phyloP scores from a whole-genome alignment of 371 early-diverging fungal genomes.

The Circinella minor region DNA sequence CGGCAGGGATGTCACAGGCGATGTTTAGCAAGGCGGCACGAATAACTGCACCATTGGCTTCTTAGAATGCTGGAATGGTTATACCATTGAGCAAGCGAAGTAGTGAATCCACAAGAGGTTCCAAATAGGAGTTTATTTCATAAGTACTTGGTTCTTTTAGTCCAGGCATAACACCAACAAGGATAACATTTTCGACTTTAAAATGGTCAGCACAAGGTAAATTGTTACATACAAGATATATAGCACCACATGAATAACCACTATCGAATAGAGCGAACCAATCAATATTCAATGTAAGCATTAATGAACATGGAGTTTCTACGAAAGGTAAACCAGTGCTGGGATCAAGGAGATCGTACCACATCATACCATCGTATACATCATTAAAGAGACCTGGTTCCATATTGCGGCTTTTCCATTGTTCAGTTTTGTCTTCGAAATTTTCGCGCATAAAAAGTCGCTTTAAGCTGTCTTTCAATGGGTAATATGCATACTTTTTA shows the following conservation, averaged over 20 bases:
- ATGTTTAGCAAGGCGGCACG: too few relatives aligned
- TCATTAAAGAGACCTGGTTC: background rate
- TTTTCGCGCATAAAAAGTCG: background rate
- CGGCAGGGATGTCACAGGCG: too few relatives aligned
- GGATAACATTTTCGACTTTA: constrained; percentile 17
- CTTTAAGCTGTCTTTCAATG: background rate
- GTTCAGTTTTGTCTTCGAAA: constrained; percentile 9
- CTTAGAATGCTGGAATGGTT: too few relatives aligned
- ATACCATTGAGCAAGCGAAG: too few relatives aligned
- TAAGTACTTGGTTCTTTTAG: constrained; percentile 15
- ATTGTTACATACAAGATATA: constrained; percentile 20
- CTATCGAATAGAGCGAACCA: constrained; percentile 18
- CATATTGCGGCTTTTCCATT: background rate
- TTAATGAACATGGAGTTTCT: background rate
- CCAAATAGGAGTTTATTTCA: constrained; percentile 21
- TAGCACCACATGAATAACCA: constrained; percentile 12
- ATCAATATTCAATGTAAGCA: constrained; percentile 18
- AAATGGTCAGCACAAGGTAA: constrained; percentile 13
- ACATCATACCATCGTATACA: constrained; percentile 18
- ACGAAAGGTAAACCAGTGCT: background rate
- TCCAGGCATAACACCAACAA: constrained; percentile 19
- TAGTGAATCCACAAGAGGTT: too few relatives aligned
- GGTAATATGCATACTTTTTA: constrained; percentile 6
- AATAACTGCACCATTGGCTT: too few relatives aligned
- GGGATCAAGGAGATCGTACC: too few relatives aligned